Evolutionary conservation across 257 asterid genomes (phyloP), one percentile per base, ranked within the genome.

Genomic region (Solanum commersonii): DNA sequence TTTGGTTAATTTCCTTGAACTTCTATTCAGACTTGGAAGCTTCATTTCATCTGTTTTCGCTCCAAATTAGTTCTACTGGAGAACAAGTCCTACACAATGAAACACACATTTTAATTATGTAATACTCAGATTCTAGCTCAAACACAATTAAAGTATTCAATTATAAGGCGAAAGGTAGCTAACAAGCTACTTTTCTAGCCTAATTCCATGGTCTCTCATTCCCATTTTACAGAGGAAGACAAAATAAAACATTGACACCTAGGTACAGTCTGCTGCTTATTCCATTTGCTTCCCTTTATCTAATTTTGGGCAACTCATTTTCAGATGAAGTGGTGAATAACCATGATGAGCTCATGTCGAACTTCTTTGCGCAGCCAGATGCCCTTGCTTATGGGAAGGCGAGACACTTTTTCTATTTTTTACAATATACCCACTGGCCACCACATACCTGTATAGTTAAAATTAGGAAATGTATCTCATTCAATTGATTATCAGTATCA

Each of bases 281-380:
- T 38, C 77, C 83, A 35, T 78, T 87, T 77, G 6, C 18, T 74
- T 35, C 46, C 63, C 59, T 27, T 63, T 34, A 12, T 56, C 84
- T 49, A 46, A 71, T n/a, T 60, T 83, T 67, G 70, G 44, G 86
- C 20, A 49, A 82, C 7, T 82, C 70, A 46, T 94, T 87, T 90
- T 63, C 94, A 97, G 99, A 95, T 92, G 99, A 97, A 93, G 87
- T 94, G 88, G 99, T 96, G 87, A 93, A 94, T 87, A 96, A 97
- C 95, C 99, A 97, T 74, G 99, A 97, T 87, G 99, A 97, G 92
- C 99, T 97, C 91, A 97, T 97, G 99, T 97, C 99, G 1, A 97
- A 97, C 96, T 97, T 96, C 94, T 97, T 96, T 92, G 99, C 99
- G 59, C 99, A 97, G 94, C 98, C 99, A 31, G 99, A 97, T 92